A percentile compares a stretch with the other conserved stretches of the same genome.
These are phyloP conservation scores for Agrostemma githago DNA, from an alignment of 148 eudicot genomes.

Conservation along the genomic window DNA sequence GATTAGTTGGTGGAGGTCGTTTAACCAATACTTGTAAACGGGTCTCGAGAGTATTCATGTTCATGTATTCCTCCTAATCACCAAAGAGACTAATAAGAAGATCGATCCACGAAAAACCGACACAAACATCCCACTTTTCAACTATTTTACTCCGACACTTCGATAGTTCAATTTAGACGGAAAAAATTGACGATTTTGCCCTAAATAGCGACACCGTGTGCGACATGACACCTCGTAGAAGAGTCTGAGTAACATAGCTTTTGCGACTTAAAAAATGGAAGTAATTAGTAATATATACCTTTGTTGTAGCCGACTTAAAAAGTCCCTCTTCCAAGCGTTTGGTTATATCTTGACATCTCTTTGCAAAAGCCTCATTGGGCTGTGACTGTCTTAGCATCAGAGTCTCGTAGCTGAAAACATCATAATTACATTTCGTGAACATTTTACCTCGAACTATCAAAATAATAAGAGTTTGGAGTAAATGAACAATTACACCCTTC, in stretches of 20 bases:
- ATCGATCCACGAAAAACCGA: not conserved
- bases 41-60: conserved; percentile 57
- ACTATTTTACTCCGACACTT: no score
- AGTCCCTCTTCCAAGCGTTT: conserved; percentile 76
- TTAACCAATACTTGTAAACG: conserved; percentile 58
- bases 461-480: not conserved
- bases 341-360: conserved; percentile 54
- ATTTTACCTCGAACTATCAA: not conserved
- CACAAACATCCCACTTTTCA: not conserved
- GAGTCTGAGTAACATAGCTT: no score
- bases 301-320: conserved; percentile 47
- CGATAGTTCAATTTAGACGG: not conserved
- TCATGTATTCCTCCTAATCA: conserved; percentile 70
- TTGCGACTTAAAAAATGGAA: no score
- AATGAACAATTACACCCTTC: no score
- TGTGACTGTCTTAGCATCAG: conserved; percentile 52
- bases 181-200: not conserved
- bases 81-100: conserved; percentile 5
- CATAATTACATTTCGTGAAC: not conserved
- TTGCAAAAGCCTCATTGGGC: conserved; percentile 35
- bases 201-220: no score
- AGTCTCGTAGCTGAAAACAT: conserved; percentile 48
- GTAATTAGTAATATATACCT: conserved; percentile 33
- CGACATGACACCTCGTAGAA: no score
- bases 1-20: conserved; percentile 39